These are phyloP conservation scores for Suillus variegatus DNA, from an alignment of 768 basidiomycete genomes.

Conservation along the genomic window DNA sequence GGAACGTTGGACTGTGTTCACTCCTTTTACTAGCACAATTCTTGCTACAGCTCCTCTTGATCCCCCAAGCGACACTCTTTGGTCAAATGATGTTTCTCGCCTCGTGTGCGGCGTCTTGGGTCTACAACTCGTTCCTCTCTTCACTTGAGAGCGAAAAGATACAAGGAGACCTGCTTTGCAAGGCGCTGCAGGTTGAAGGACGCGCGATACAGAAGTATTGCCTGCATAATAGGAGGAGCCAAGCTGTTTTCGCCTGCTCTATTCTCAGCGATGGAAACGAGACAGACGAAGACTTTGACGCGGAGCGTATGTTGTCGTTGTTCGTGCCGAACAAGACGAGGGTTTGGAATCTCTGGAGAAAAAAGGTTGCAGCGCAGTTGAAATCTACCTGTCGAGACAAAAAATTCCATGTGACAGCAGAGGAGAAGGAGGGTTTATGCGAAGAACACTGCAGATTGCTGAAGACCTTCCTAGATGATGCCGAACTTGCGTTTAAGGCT, in stretches of 20 bases:
- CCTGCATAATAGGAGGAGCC: conserved; percentile 23
- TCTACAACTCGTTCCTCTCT: conserved; percentile 37
- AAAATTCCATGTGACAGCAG: conserved; percentile 7
- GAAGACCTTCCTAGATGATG: conserved; percentile 18
- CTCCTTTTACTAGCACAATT: conserved; percentile 35
- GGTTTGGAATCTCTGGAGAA: conserved; percentile 28
- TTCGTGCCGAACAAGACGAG: conserved; percentile 25
- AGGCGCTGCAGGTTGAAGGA: conserved; percentile 15
- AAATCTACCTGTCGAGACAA: neutral
- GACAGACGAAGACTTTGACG: conserved; percentile 1
- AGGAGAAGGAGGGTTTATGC: conserved; percentile 13
- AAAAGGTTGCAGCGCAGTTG: conserved; percentile 22
- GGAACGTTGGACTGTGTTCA: conserved; percentile 28
- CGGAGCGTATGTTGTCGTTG: conserved; percentile 18
- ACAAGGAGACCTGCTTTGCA: conserved; percentile 21
- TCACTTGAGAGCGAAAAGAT: conserved; percentile 38
- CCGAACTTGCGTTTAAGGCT: conserved; percentile 15
- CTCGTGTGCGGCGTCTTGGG: conserved; percentile 35
- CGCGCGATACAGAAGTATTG: conserved; percentile 19
- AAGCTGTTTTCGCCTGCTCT: conserved; percentile 26
- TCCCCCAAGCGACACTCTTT: conserved; percentile 35
- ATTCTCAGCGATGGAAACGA: conserved; percentile 27
- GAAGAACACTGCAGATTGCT: conserved; percentile 14
- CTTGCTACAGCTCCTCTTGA: conserved; percentile 35
- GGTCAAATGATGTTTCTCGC: conserved; percentile 37